phyloP scores from a whole-genome alignment of 768 basidiomycete species.

The Mycena chlorophos region DNA sequence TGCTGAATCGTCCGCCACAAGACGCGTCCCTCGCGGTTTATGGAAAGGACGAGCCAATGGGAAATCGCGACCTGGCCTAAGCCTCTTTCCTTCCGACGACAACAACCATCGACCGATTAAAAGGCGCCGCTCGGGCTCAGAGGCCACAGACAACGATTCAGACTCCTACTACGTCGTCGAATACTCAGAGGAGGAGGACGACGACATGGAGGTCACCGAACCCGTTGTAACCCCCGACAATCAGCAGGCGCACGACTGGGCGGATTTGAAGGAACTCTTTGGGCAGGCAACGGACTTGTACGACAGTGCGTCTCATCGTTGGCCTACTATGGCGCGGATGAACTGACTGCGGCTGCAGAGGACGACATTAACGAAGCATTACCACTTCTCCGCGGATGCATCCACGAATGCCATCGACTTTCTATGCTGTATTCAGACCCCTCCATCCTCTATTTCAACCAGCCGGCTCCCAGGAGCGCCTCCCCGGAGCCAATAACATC shows the following conservation, averaged over 20 bases:
- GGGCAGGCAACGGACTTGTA: constrained; percentile 55
- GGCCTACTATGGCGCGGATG: constrained; percentile 2
- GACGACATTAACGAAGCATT: constrained; percentile 51
- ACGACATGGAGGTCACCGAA: constrained; percentile 12
- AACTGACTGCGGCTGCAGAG: constrained; percentile 27
- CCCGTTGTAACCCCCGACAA: constrained; percentile 1
- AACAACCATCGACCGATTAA: constrained; percentile 4
- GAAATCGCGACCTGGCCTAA: background rate
- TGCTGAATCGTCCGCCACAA: background rate
- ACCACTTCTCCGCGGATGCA: constrained; percentile 58
- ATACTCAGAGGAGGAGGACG: constrained; percentile 2
- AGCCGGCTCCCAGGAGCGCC: constrained; percentile 20
- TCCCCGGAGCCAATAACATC: constrained; percentile 16
- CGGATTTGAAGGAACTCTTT: constrained; percentile 65
- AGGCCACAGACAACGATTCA: constrained; percentile 16
- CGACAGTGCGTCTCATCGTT: constrained; percentile 47
- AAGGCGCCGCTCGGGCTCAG: constrained; percentile 12
- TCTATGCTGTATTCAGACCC: constrained; percentile 56
- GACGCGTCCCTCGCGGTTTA: background rate
- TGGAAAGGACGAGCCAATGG: background rate
- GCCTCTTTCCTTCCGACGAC: background rate
- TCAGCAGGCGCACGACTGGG: constrained; percentile 53
- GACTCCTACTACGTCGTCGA: constrained; percentile 13
- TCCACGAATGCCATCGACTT: constrained; percentile 71
- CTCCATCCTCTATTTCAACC: constrained; percentile 48